Evolutionary conservation across 2,329 filamentous ascomycete species (phyloP).

Genomic region (Penicillium sp.): DNA sequence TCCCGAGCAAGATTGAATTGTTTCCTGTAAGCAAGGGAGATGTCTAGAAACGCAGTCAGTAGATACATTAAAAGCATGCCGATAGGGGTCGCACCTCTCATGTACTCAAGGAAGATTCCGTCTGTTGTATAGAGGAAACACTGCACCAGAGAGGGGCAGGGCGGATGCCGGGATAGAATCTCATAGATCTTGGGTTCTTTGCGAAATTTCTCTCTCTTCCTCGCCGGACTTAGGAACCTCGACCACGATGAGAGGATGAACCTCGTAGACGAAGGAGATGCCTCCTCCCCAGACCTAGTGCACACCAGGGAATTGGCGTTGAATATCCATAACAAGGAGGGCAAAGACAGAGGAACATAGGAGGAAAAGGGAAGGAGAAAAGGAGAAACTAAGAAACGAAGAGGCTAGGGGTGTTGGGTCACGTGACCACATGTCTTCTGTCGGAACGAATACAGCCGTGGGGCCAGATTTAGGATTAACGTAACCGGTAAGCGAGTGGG

Average conservation of each 20-base stretch:
- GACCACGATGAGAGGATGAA: slow-evolving; percentile 29
- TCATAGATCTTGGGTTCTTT: slow-evolving; percentile 27
- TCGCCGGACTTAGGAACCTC: slow-evolving; percentile 26
- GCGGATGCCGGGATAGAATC: slow-evolving; percentile 20
- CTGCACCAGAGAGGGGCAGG: slow-evolving; percentile 24
- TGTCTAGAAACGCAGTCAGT: slow-evolving; percentile 21
- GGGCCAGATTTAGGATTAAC: no score
- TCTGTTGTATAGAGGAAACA: slow-evolving; percentile 22
- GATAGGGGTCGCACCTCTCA: slow-evolving; percentile 23
- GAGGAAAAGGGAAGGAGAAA: background rate
- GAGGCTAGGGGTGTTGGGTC: no score
- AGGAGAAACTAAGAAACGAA: no score
- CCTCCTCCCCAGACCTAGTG: slow-evolving; percentile 26
- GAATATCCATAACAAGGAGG: slow-evolving; percentile 1
- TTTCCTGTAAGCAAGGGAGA: slow-evolving; percentile 22
- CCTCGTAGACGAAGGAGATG: slow-evolving; percentile 29
- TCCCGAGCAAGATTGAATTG: slow-evolving; percentile 25
- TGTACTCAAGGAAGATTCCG: slow-evolving; percentile 23
- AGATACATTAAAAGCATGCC: background rate
- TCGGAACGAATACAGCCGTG: no score
- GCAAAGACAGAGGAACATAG: background rate
- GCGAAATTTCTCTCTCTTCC: slow-evolving; percentile 25
- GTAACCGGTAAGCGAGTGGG: no score
- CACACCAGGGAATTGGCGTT: slow-evolving; percentile 9
- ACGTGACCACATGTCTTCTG: no score